Conservation (phyloP, 352 stramenopile species). For the Salisapilia sapeloensis region DNA sequence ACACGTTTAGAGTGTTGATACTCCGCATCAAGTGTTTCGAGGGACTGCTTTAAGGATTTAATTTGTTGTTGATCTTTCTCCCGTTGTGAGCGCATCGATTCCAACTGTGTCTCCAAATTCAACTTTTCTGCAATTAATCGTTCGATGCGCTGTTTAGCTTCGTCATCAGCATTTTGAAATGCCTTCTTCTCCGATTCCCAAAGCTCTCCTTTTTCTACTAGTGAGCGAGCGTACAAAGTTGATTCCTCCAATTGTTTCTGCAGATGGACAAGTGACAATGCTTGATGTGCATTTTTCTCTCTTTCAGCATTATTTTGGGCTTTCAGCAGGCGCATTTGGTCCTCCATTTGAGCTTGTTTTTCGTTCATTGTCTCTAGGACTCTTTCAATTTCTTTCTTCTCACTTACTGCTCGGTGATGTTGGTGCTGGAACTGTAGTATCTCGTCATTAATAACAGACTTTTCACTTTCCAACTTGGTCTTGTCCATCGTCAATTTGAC, state of each 20-base stretch:
- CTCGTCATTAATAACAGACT: constrained; percentile 13
- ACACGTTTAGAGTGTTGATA: constrained; percentile 68
- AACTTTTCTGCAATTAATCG: constrained; percentile 61
- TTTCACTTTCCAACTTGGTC: constrained; percentile 23
- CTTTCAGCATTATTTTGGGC: constrained; percentile 43
- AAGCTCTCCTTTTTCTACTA: constrained; percentile 54
- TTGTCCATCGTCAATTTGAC: constrained; percentile 44
- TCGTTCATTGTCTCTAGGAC: constrained; percentile 28
- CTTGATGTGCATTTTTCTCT: constrained; percentile 13
- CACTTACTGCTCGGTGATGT: constrained; percentile 10
- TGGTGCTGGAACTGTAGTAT: constrained; percentile 12
- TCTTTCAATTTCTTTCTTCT: constrained; percentile 21
- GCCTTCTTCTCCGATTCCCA: constrained; percentile 47
- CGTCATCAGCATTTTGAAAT: constrained; percentile 64
- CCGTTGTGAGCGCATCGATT: constrained; percentile 29
- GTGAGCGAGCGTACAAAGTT: constrained; percentile 30
- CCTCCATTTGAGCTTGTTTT: constrained; percentile 27
- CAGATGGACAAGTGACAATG: constrained; percentile 22
- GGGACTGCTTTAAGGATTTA: constrained; percentile 31
- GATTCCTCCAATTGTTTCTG: constrained; percentile 28
- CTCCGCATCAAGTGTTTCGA: constrained; percentile 56
- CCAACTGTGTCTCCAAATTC: constrained; percentile 45
- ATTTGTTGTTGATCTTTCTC: constrained; percentile 59
- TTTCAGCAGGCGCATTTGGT: constrained; percentile 36
- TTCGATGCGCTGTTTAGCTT: constrained; percentile 69